Base-by-base conservation (phyloP, 805 yeast species). In the Maudiozyma turicensis region DNA sequence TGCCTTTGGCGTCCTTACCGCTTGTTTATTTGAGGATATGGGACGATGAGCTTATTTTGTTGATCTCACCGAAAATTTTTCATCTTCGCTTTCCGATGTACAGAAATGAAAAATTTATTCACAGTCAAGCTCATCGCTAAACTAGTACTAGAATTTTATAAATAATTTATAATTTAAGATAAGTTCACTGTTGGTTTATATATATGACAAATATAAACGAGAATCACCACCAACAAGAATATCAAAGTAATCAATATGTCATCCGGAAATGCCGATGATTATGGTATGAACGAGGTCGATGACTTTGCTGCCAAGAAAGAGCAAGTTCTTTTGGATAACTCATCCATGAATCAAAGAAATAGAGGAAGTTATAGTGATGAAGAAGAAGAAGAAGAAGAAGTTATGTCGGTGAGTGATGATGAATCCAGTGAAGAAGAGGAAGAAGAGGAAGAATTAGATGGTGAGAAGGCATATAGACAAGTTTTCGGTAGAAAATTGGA, bases 201-300 rank as follows among this genome's bases (percentile, higher is more conserved):
- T 20, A 20, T 20, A 20, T 4, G 4, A 20, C 26, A 13, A 13
- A 10, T 13, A 35, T n/a, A 42, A 35, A 30, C 14, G 7, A 33
- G 29, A 31, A 20, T 20, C 32, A 33, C 33, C 6, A 6, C 32
- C 40, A 59, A 56, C 11, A 56, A 56, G 31, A 64, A 44, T 32
- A 42, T 39, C 31, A 35, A 35, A 9, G 20, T n/a, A 7, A 35
- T 8, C 13, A 15, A 35, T 35, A 53, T 52, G 30, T 54, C 55
- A 11, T 67, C 59, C 20, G 14, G 43, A 28, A 29, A 40, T n/a
- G 15, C 15, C 20, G 72, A 70, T 47, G 58, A 64, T 5, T 68
- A 75, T 52, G 85, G 80, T 1, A 60, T 77, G 32, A 80, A 80
- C 61, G 90, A 84, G 55, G 81, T 84, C 8, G 91, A 84, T 58